Percentiles rank a stretch among this genome's conserved stretches.
Conservation (phyloP, 2,329 filamentous ascomycete genomes). For the Alternaria tenuissima region DNA sequence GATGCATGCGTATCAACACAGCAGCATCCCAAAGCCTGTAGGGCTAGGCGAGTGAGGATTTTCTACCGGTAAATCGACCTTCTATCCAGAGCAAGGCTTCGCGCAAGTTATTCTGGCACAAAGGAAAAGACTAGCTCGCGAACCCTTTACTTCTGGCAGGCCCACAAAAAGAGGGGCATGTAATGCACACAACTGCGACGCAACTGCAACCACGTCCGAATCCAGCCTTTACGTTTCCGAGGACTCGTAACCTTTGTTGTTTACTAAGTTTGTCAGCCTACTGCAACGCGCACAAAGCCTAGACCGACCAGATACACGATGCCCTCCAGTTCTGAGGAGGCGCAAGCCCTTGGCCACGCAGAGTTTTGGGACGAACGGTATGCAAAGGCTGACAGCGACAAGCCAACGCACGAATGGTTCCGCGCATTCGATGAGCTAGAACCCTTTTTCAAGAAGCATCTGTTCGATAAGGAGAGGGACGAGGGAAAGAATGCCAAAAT, state of each 20-base stretch:
- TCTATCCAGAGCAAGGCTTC: too few species aligned
- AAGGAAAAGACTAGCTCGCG: too few species aligned
- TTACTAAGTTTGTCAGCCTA: neutral
- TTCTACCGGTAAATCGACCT: too few species aligned
- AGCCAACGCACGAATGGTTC: conserved; percentile 64
- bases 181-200: neutral
- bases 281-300: neutral
- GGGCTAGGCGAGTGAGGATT: too few species aligned
- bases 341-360: conserved; percentile 15
- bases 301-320: neutral
- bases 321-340: conserved; percentile 17
- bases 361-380: conserved; percentile 63
- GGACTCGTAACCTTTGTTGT: too few species aligned
- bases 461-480: conserved; percentile 50
- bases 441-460: conserved; percentile 56
- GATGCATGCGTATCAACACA: too few species aligned
- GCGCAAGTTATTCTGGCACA: too few species aligned
- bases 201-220: neutral
- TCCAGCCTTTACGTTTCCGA: neutral
- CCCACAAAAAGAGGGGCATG: neutral
- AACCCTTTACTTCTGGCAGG: too few species aligned
- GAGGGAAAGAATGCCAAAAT: conserved; percentile 51
- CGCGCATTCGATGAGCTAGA: conserved; percentile 59
- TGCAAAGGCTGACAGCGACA: conserved; percentile 40
- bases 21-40: too few species aligned